phyloP scores from a whole-genome alignment of 192 early-diverging fungal species.

The Rhizophagus clarus region DNA sequence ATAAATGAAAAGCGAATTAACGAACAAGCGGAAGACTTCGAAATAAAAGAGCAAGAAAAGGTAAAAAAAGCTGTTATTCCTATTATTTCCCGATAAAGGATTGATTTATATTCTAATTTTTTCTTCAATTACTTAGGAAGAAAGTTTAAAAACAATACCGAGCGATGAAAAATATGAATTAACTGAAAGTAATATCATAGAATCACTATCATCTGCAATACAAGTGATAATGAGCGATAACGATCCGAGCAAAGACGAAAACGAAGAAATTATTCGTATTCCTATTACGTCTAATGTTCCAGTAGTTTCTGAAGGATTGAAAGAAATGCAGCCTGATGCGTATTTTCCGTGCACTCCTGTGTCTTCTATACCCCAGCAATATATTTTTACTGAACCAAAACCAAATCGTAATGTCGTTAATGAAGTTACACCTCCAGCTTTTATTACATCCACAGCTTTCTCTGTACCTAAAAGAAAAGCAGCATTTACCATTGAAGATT shows the following conservation, averaged over 20 bases:
- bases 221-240: background rate
- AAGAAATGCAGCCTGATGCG: background rate
- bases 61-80: background rate
- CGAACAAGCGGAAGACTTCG: background rate
- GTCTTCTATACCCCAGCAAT: no score
- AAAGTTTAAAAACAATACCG: background rate
- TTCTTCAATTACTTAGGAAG: background rate
- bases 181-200: background rate
- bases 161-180: background rate
- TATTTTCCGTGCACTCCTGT: background rate
- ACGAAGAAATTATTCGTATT: background rate
- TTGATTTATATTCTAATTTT: background rate
- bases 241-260: background rate
- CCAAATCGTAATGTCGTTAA: background rate
- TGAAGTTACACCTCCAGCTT: background rate
- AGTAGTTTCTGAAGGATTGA: background rate
- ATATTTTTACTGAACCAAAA: background rate
- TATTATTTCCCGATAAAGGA: background rate
- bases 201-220: background rate
- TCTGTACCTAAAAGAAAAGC: background rate
- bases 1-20: no score
- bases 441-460: background rate
- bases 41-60: background rate
- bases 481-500: slow-evolving; percentile 15
- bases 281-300: background rate